These are phyloP conservation scores for Globisporangium spinosum DNA, from an alignment of 352 stramenopile genomes.

Conservation along the genomic window DNA sequence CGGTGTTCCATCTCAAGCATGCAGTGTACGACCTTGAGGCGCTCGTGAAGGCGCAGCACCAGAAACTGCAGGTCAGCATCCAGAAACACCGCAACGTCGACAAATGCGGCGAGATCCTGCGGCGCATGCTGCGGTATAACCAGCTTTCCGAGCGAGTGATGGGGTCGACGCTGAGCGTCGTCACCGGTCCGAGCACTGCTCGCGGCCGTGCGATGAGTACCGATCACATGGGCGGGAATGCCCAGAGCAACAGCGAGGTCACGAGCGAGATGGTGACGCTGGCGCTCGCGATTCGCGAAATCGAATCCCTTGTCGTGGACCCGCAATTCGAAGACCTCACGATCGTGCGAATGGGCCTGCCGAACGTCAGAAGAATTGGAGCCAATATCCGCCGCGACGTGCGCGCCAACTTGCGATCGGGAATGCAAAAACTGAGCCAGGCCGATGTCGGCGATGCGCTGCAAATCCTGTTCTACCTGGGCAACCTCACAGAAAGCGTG, in stretches of 20 bases:
- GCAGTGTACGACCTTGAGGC: constrained; percentile 58
- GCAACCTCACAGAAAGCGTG: constrained; percentile 52
- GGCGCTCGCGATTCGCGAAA: constrained; percentile 69
- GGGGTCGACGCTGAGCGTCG: constrained; percentile 37
- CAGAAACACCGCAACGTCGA: constrained; percentile 79
- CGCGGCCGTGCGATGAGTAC: constrained; percentile 9
- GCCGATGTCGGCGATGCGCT: constrained; percentile 69
- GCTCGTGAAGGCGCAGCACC: constrained; percentile 51
- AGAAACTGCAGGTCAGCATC: constrained; percentile 54
- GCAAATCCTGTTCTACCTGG: constrained; percentile 79
- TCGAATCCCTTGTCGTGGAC: constrained; percentile 53
- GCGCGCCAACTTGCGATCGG: constrained; percentile 39
- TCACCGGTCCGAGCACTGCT: constrained; percentile 1
- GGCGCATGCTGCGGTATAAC: constrained; percentile 71
- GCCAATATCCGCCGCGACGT: constrained; percentile 52
- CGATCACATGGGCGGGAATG: constrained; percentile 1
- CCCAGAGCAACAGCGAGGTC: constrained; percentile 11
- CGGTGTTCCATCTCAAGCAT: constrained; percentile 61
- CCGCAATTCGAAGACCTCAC: constrained; percentile 62
- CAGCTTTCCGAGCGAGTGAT: constrained; percentile 57
- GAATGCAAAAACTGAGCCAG: constrained; percentile 59
- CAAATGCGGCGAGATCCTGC: constrained; percentile 66
- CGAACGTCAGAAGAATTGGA: constrained; percentile 42
- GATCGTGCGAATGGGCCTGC: constrained; percentile 53
- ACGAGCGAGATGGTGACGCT: constrained; percentile 50